Conservation (phyloP, 2,329 filamentous ascomycete genomes). For the Penicillium sp. region DNA sequence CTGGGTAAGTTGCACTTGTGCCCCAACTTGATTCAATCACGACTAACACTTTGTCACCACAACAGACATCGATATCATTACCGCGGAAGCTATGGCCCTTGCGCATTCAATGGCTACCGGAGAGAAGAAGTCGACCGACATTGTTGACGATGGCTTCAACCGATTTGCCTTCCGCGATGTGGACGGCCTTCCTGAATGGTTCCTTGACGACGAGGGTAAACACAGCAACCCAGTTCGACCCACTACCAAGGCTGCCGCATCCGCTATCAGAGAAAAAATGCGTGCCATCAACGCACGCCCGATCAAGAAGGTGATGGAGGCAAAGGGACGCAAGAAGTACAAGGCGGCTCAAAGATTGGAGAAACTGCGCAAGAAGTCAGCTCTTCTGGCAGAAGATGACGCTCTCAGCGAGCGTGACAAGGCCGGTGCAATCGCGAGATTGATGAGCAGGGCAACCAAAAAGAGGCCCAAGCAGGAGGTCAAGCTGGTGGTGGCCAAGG, state of each 20-base stretch:
- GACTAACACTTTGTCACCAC: constrained; percentile 20
- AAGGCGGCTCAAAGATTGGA: constrained; percentile 87
- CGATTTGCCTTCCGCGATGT: constrained; percentile 86
- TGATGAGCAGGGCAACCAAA: constrained; percentile 78
- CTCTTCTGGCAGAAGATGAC: constrained; percentile 82
- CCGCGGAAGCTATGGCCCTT: constrained; percentile 97
- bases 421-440: constrained; percentile 73
- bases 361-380: constrained; percentile 97
- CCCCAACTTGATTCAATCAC: constrained; percentile 18
- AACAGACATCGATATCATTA: constrained; percentile 93
- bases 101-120: constrained; percentile 89
- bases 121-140: constrained; percentile 72
- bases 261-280: constrained; percentile 90
- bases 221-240: constrained; percentile 85
- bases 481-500: constrained; percentile 84
- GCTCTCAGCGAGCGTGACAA: constrained; percentile 96
- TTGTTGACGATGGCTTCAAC: constrained; percentile 91
- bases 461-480: constrained; percentile 83
- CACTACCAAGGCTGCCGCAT: constrained; percentile 85
- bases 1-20: constrained; percentile 39
- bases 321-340: constrained; percentile 94
- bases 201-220: constrained; percentile 83
- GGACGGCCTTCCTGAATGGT: constrained; percentile 95
- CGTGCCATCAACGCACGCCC: constrained; percentile 91
- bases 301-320: constrained; percentile 98